Evolutionary conservation across 164 flowering plant genomes (phyloP), one percentile per base, ranked within the genome.

Genomic region (Magnolia changhungtana): DNA sequence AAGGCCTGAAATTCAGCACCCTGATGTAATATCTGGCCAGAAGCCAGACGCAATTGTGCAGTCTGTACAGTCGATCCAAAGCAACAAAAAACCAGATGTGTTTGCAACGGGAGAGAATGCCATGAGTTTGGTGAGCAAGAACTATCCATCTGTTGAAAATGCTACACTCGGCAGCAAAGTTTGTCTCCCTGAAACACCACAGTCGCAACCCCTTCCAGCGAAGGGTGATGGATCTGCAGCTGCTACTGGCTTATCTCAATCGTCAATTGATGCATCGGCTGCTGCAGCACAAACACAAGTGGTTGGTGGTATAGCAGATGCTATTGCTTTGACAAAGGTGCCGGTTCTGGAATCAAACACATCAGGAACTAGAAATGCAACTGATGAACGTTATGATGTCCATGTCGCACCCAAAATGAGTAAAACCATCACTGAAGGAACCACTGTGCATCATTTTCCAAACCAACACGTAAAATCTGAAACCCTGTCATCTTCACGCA

Each of bases 301-400:
- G 68, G 79, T 81, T 18, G 80, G 83, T 80, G 80, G 77, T 55
- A 75, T 77, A 49, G 80, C 74, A 77, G 82, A 78, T 78, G 83
- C 80, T 81, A 19, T 55, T 16, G 45, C 45, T 37, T 37, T 37
- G 82, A 82, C 63, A 9, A 23, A 23, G 5, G 8, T 82, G 4
- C 19, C 64, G 65, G 52, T 58, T 10, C 16, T 78, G 68, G 82
- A 72, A 69, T 76, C 83, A 52, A 27, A 74, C 77, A 71, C 66
- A 1, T 77, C 86, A 27, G 86, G 80, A 74, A 13, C 75, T 77
- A 79, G 76, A 73, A 24, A 20, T 21, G 75, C 23, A n/a, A 82
- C 49, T 18, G 24, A 3, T 24, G 51, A 29, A 37, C 14, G 16
- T 31, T 45, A 20, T 64, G 59, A n/a, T 67, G n/a, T 69, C 61